phyloP scores from a whole-genome alignment of 208 protist genomes.

The Phytomonas sp. region DNA sequence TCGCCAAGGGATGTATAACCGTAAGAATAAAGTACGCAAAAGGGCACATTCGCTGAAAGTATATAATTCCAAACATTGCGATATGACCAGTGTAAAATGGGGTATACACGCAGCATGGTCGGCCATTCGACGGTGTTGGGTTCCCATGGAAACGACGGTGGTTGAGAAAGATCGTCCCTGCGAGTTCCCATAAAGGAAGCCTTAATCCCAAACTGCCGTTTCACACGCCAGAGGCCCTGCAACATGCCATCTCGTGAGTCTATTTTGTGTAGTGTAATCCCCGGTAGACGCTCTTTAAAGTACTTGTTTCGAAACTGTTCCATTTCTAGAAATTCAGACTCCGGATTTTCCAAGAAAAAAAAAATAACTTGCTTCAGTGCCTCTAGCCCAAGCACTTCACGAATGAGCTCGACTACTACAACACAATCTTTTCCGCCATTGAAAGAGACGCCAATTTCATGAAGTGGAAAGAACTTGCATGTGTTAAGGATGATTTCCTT shows the following conservation, averaged over 20 bases:
- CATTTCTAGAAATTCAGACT: constrained; percentile 73
- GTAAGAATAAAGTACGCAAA: constrained; percentile 73
- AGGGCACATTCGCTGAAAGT: constrained; percentile 41
- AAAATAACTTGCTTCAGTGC: constrained; percentile 30
- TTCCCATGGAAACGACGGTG: constrained; percentile 46
- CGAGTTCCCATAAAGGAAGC: constrained; percentile 87
- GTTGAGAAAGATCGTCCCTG: constrained; percentile 54
- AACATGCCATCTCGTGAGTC: constrained; percentile 26
- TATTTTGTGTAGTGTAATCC: constrained; percentile 25
- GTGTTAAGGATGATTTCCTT: constrained; percentile 34
- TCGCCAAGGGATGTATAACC: constrained; percentile 87
- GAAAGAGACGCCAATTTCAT: constrained; percentile 79
- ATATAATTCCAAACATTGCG: constrained; percentile 79
- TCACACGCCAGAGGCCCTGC: constrained; percentile 42
- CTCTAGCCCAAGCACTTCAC: constrained; percentile 29
- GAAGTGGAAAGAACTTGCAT: constrained; percentile 18
- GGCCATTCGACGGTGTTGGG: constrained; percentile 80
- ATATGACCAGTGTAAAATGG: constrained; percentile 80
- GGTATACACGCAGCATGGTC: constrained; percentile 74
- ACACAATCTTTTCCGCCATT: constrained; percentile 90
- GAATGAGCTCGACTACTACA: constrained; percentile 73
- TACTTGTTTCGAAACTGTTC: constrained; percentile 47
- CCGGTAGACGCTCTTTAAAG: constrained; percentile 20
- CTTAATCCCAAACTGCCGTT: constrained; percentile 30
- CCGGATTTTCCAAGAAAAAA: constrained; percentile 41